phyloP scores from a whole-genome alignment of 108 stramenopile species.

The Cyclostephanos tholiformis region DNA sequence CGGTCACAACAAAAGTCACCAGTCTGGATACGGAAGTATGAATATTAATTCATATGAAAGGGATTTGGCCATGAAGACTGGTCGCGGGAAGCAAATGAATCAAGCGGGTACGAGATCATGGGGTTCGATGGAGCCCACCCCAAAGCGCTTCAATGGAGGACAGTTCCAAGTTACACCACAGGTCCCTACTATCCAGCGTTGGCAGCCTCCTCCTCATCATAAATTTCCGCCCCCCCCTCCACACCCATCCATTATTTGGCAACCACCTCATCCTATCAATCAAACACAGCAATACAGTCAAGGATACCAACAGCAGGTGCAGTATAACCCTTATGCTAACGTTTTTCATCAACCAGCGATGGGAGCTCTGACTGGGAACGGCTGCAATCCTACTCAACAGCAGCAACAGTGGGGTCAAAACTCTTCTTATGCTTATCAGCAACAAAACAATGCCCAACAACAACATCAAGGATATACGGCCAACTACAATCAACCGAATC shows the following conservation, averaged over 20 bases:
- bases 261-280: conserved; percentile 14
- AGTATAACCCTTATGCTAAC: conserved; percentile 11
- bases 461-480: conserved; percentile 11
- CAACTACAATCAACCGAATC: conserved; percentile 14
- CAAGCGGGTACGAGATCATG: conserved; percentile 85
- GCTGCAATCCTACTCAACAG: conserved; percentile 18
- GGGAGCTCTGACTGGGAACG: conserved; percentile 20
- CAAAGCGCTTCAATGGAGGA: conserved; percentile 48
- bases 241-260: conserved; percentile 40
- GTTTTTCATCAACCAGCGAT: conserved; percentile 40
- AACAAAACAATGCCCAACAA: conserved; percentile 44
- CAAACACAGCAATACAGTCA: conserved; percentile 25
- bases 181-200: conserved; percentile 51
- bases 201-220: conserved; percentile 43
- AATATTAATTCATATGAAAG: conserved; percentile 86
- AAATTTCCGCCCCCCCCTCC: conserved; percentile 37
- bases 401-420: conserved; percentile 11
- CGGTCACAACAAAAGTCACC: conserved; percentile 64
- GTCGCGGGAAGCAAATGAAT: conserved; percentile 80
- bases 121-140: conserved; percentile 86
- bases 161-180: conserved; percentile 27
- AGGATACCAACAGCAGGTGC: conserved; percentile 26
- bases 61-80: conserved; percentile 70
- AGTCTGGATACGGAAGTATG: conserved; percentile 85
- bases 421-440: conserved; percentile 9